Base-by-base conservation (phyloP, 2,329 filamentous ascomycete genomes). In the Pseudogymnoascus sp. region DNA sequence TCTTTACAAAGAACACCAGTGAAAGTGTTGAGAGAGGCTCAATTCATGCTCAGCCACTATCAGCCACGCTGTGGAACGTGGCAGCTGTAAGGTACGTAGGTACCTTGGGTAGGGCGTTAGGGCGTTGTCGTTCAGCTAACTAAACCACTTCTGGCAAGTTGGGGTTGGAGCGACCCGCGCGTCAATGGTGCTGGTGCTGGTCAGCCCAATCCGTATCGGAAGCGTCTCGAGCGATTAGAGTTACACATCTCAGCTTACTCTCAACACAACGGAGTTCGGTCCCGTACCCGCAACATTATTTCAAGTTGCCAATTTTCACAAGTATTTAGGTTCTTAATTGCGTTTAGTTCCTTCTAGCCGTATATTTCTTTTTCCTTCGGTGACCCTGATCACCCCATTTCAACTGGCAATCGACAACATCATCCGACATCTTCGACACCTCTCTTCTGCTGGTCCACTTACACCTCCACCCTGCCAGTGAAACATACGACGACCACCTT, bases 241-340 rank as follows among this genome's bases (percentile, higher is more conserved):
- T 54, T 54, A 21, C 47, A 54, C 47, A 54, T 54, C 47, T 54
- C 47, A 54, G 47, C 47, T 54, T 54, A 54, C 47, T 54, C n/a
- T 33, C 47, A 54, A 26, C 40, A 40, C 39, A 31, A 31, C 47
- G 29, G 47, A 54, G 47, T 17, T 33, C 47, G 47, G 47, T 54
- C 47, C 29, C 29, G 29, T 54, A n/a, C 47, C 15, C 33, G 47
- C 47, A 54, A 54, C 47, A 17, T 54, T 54, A 54, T 54, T 54
- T 54, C 15, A 54, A 35, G 47, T 54, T 54, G 47, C 29, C 47
- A 54, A 33, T 54, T 54, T 54, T 33, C 47, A 17, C 47, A 54
- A 54, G 47, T 54, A 54, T 54, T 54, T 54, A 54, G 29, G 47
- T 54, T 54, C 29, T 54, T 54, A 54, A 54, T 54, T 54, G 47